Evolutionary conservation across 805 yeast genomes (phyloP), one percentile per base, ranked within the genome.

Genomic region (Saccharomycopsis sp.): DNA sequence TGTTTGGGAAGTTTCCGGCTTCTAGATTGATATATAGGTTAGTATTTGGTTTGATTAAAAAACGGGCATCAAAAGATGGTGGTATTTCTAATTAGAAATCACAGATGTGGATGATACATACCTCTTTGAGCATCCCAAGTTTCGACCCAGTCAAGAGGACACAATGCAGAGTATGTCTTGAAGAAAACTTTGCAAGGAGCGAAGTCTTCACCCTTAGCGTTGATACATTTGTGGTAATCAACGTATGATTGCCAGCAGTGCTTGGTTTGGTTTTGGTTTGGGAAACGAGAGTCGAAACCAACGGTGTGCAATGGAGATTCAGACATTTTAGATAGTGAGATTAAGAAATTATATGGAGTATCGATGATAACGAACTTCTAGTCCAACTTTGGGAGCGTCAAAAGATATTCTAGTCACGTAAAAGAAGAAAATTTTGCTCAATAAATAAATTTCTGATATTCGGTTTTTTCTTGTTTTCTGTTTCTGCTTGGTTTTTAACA

Each of bases 171-270:
- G 81, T 81, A 94, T 58, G 97, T 89, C 75, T 83, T 87, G 84
- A 83, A 89, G 80, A 94, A 94, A 68, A 89, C 91, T 77, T 91
- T 82, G 77, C 99, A 94, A 70, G 98, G 98, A 68, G 91, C 96
- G 71, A 94, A 94, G 62, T 91, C 98, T 78, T 92, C 97, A 71
- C 99, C 99, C 79, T 92, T 92, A 65, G 91, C 90, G 70, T 85
- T 87, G 72, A 94, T 83, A 80, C 99, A 94, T 76, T 91, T 91
- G 86, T 88, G 94, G 84, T 92, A 94, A 77, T 94, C 99, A 70
- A 94, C 90, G 79, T 92, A 94, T 67, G 92, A 82, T 79, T 92
- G 97, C 85, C 92, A 95, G 81, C 98, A 94, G 81, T 92, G 97
- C 79, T 87, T 91, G 69, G 97, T 89, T 78, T 92, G 99, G 84